Evolutionary conservation across 441 rosid genomes (phyloP), one percentile per base, ranked within the genome.

Genomic region (Corymbia calophylla): DNA sequence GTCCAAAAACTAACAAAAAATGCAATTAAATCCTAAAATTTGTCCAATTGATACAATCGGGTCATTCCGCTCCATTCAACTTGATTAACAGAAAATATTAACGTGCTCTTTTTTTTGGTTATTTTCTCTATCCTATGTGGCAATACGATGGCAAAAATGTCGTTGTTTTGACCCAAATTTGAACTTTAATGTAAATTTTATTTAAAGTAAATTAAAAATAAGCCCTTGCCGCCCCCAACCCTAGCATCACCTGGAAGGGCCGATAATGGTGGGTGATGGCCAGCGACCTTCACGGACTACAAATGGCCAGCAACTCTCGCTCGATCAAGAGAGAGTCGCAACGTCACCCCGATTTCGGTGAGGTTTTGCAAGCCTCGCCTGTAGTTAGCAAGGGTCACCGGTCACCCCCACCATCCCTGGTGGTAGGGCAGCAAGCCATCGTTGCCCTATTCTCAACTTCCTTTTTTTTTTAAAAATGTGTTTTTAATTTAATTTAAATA

Each of bases 311-410:
- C 68, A 62, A 62, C 68, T 62, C 68, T 62, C 15, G 4, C 9
- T 62, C 9, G 1, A 62, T 29, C 7, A 5, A 32, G 32, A 58
- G 68, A 62, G 4, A 9, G 9, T 1, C 8, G 2, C 23, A 21
- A 55, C 25, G 27, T 55, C 5, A 9, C 29, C 66, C 0, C 27
- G 8, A 29, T 29, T 29, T 60, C 0, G 32, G 32, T 0, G 0
- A 29, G 68, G 68, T 31, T 16, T 8, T 60, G 0, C 0, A 60
- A 3, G 68, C 32, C 8, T 60, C 8, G 1, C 68, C 0, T 27
- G 0, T 0, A 0, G 0, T 62, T 0, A 16, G 68, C 4, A 0
- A 62, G 68, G 68, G 17, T 62, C 25, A 35, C 18, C 0, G 0
- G 32, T 9, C n/a, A 58, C n/a, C 64, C 64, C 23, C 14, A 58